phyloP scores from a whole-genome alignment of 139 green algal species.

The Marvania coccoides region DNA sequence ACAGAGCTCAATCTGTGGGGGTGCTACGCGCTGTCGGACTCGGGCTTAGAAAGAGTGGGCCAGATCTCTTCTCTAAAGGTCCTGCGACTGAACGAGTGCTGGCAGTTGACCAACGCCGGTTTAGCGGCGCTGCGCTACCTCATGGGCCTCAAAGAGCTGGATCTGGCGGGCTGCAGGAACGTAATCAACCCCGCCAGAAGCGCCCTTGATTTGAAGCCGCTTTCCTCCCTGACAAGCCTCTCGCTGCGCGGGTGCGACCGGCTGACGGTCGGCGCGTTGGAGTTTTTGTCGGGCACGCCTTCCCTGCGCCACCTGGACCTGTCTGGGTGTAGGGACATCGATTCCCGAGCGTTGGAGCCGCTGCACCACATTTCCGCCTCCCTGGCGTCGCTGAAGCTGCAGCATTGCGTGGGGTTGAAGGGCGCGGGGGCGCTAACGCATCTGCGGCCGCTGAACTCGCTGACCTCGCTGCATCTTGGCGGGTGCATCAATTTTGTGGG shows the following conservation, averaged over 20 bases:
- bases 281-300: neutral
- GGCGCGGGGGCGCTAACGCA: neutral
- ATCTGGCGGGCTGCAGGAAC: slow-evolving; percentile 40
- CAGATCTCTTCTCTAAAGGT: slow-evolving; percentile 3
- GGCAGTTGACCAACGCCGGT: slow-evolving; percentile 35
- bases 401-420: slow-evolving; percentile 31
- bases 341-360: slow-evolving; percentile 9
- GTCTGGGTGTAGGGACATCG: slow-evolving; percentile 31
- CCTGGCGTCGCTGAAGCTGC: slow-evolving; percentile 19
- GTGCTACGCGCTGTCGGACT: slow-evolving; percentile 32
- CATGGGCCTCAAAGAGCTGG: slow-evolving; percentile 12
- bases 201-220: neutral
- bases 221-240: slow-evolving; percentile 18
- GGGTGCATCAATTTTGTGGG: slow-evolving; percentile 21
- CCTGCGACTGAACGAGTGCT: slow-evolving; percentile 40
- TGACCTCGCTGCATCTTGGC: slow-evolving; percentile 10
- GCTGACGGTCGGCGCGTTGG: slow-evolving; percentile 10
- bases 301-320: slow-evolving; percentile 29
- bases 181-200: slow-evolving; percentile 20
- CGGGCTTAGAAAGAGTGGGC: slow-evolving; percentile 16
- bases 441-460: neutral
- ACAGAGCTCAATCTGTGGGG: slow-evolving; percentile 42
- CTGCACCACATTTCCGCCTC: slow-evolving; percentile 2
- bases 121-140: slow-evolving; percentile 20
- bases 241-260: slow-evolving; percentile 40